phyloP scores from a whole-genome alignment of 2,329 filamentous ascomycete species.

The Paracamarosporium sp. region DNA sequence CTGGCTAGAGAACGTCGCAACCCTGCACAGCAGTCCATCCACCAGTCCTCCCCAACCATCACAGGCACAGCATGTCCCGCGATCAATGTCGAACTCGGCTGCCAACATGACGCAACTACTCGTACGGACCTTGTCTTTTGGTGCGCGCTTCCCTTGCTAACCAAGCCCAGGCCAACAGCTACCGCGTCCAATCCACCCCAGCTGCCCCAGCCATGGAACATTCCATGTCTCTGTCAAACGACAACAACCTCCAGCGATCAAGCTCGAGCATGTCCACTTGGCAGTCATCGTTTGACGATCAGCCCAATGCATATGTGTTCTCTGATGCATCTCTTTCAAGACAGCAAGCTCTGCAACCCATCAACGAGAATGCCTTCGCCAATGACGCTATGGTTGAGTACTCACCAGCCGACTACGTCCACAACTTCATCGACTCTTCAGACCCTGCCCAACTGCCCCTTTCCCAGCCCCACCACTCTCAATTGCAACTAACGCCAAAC shows the following conservation, averaged over 20 bases:
- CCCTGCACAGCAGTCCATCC: slow-evolving; percentile 18
- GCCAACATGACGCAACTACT: slow-evolving; percentile 30
- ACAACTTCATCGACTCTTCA: slow-evolving; percentile 33
- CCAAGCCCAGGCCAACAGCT: slow-evolving; percentile 28
- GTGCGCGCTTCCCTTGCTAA: slow-evolving; percentile 36
- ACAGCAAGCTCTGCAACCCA: slow-evolving; percentile 31
- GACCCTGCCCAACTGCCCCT: slow-evolving; percentile 28
- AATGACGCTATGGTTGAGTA: slow-evolving; percentile 40
- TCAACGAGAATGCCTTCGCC: slow-evolving; percentile 28
- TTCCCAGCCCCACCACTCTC: slow-evolving; percentile 26
- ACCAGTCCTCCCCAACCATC: slow-evolving; percentile 24
- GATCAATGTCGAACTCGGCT: slow-evolving; percentile 38
- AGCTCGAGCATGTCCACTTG: slow-evolving; percentile 30
- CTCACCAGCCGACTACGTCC: slow-evolving; percentile 46
- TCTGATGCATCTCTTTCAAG: slow-evolving; percentile 28
- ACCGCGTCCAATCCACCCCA: slow-evolving; percentile 43
- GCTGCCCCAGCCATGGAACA: slow-evolving; percentile 32
- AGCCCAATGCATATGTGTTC: slow-evolving; percentile 39
- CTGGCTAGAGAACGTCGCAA: slow-evolving; percentile 39
- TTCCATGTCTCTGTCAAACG: slow-evolving; percentile 32
- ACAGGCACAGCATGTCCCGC: slow-evolving; percentile 38
- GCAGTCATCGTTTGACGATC: slow-evolving; percentile 27
- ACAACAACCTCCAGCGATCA: slow-evolving; percentile 29
- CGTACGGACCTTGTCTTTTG: slow-evolving; percentile 43
- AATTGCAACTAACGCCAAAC: slow-evolving; percentile 40